Base-by-base conservation (phyloP, 805 yeast species). In the Starmera amethionina region DNA sequence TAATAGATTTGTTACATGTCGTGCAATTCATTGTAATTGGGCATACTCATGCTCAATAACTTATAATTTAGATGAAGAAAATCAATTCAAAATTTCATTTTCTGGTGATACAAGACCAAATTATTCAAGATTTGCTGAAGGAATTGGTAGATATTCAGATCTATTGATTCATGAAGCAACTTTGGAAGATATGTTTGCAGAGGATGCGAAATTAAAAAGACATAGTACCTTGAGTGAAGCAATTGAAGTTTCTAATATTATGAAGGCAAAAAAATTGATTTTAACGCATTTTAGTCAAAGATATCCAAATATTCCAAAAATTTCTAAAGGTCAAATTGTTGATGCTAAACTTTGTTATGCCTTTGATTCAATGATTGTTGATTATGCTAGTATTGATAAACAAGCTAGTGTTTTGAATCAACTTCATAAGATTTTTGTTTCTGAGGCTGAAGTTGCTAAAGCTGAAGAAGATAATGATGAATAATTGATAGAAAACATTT, bases 101-200 rank as follows among this genome's bases (percentile, higher is more conserved):
- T 87, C 96, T 2, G 98, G 98, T 11, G 99, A 93, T 56, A 86
- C 97, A 0, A 74, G 97, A 51, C 98, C 98, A 1, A 79, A 77
- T 46, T 53, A 63, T 4, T 62, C 57, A 37, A 56, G 52, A 34
- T 88, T 88, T 59, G 75, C 82, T 0, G 51, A 64, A 3, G 67
- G 63, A 3, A 72, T 85, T 40, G 97, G 96, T 2, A 44, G 54
- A 16, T 58, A 65, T 11, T 74, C 86, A 25, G 90, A 87, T 54
- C 58, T 93, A 37, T 67, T 93, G 43, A 79, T 93, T 37, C 99
- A 93, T 59, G 99, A 93, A 58, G 89, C 97, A 0, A 86, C 98
- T 0, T 72, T 93, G 45, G 96, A 86, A 42, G 85, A 87, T 57
- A 84, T 73, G 29, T 66, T 87, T 36, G 63, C 69, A 7, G 78